A percentile compares a stretch with the other conserved stretches of the same genome.
Conservation (phyloP, 1,284 basidiomycete genomes). For the Tetrapyrgos nigripes region DNA sequence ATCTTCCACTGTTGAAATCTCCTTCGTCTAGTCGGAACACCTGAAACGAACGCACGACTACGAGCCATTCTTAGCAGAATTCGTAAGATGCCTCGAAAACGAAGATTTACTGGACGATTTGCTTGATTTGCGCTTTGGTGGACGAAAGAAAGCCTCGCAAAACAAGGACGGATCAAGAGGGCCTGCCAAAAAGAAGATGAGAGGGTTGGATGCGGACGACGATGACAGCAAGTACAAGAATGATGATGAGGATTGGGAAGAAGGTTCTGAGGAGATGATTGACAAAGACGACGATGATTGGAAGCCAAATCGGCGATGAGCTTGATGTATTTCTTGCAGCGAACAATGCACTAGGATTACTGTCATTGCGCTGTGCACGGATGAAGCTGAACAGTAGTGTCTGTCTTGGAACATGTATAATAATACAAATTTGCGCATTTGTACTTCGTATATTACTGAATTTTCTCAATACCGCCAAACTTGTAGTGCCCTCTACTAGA, state of each 20-base stretch:
- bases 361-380: too few relatives aligned
- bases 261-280: background rate
- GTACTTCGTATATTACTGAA: too few relatives aligned
- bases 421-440: too few relatives aligned
- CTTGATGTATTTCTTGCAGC: too few relatives aligned
- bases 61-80: constrained; percentile 60
- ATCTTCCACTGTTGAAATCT: background rate
- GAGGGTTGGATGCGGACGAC: background rate
- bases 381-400: too few relatives aligned
- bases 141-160: background rate
- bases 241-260: background rate
- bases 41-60: constrained; percentile 66
- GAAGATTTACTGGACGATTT: constrained; percentile 54
- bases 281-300: background rate
- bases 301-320: background rate
- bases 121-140: constrained; percentile 30
- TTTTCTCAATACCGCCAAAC: too few relatives aligned
- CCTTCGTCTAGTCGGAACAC: constrained; percentile 52
- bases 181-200: background rate
- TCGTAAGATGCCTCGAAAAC: constrained; percentile 48
- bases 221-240: background rate
- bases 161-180: background rate
- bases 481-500: too few relatives aligned
- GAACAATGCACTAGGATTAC: too few relatives aligned
- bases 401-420: too few relatives aligned